These are phyloP conservation scores for Rubia tinctorum DNA, from an alignment of 305 asterid genomes.

Conservation along the genomic window DNA sequence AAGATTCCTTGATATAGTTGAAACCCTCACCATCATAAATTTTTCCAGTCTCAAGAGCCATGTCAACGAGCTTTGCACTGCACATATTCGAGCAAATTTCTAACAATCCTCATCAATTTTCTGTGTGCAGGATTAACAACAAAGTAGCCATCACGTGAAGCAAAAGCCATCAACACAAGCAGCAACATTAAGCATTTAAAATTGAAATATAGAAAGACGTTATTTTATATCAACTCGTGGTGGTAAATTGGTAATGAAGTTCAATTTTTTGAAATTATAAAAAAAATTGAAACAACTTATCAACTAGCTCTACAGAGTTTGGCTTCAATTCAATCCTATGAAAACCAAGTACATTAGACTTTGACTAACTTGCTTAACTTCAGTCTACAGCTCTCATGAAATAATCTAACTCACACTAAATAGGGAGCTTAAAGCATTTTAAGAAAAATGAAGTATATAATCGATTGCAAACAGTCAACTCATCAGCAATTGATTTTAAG, in stretches of 20 bases:
- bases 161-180: background rate
- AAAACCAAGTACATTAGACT: background rate
- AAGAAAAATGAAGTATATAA: background rate
- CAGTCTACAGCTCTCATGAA: background rate
- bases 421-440: background rate
- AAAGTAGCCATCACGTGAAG: background rate
- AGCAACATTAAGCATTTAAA: too few species aligned
- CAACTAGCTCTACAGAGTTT: background rate
- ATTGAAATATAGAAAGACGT: too few species aligned
- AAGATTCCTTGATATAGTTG: slow-evolving; percentile 62
- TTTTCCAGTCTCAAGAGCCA: slow-evolving; percentile 82
- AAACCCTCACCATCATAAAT: slow-evolving; percentile 78
- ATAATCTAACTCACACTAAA: background rate
- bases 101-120: background rate
- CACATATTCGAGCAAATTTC: slow-evolving; percentile 7
- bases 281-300: too few species aligned
- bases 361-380: background rate
- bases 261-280: too few species aligned
- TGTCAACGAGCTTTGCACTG: slow-evolving; percentile 92
- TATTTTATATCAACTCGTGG: too few species aligned
- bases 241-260: background rate
- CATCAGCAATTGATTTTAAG: background rate
- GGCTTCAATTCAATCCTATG: background rate
- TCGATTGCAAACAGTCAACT: background rate
- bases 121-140: too few species aligned